These are phyloP conservation scores for Pisolithus tinctorius DNA, from an alignment of 768 basidiomycete genomes.

Conservation along the genomic window DNA sequence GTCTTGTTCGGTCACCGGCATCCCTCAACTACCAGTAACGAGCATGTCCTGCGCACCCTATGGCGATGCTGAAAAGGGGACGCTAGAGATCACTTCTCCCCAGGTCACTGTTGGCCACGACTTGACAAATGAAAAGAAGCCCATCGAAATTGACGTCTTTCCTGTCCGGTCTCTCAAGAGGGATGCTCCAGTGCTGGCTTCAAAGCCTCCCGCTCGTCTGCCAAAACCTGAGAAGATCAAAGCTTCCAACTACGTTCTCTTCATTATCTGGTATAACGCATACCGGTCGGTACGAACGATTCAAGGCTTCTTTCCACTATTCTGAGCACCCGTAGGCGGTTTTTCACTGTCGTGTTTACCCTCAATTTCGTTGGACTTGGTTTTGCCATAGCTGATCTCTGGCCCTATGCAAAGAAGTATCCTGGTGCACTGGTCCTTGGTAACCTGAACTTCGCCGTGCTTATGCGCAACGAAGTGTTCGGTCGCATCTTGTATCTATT, in stretches of 20 bases:
- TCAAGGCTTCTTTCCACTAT: too few relatives aligned
- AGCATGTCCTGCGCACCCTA: constrained; percentile 41
- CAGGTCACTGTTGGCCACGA: constrained; percentile 21
- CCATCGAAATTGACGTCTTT: constrained; percentile 22
- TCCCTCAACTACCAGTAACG: not conserved
- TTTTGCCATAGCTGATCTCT: constrained; percentile 55
- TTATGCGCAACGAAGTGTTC: constrained; percentile 79
- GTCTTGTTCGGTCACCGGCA: not conserved
- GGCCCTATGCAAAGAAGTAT: constrained; percentile 60
- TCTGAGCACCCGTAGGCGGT: constrained; percentile 43
- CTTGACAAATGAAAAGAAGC: constrained; percentile 36
- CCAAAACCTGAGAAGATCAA: constrained; percentile 45
- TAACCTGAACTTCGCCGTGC: constrained; percentile 64
- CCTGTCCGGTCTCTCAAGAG: constrained; percentile 35
- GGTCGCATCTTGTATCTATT: constrained; percentile 68
- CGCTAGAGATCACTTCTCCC: constrained; percentile 37
- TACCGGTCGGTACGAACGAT: constrained; percentile 46
- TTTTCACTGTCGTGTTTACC: constrained; percentile 56
- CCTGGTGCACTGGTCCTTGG: constrained; percentile 69
- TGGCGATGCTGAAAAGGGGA: constrained; percentile 55
- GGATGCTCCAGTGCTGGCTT: constrained; percentile 31
- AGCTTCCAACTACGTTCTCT: constrained; percentile 52
- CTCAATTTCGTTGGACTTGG: constrained; percentile 56
- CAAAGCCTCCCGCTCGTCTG: constrained; percentile 26
- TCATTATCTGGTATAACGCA: constrained; percentile 72